Percentiles rank a stretch among this genome's conserved stretches.
These are phyloP conservation scores for Rhodofomes roseus DNA, from an alignment of 1,284 basidiomycete species.

Conservation along the genomic window DNA sequence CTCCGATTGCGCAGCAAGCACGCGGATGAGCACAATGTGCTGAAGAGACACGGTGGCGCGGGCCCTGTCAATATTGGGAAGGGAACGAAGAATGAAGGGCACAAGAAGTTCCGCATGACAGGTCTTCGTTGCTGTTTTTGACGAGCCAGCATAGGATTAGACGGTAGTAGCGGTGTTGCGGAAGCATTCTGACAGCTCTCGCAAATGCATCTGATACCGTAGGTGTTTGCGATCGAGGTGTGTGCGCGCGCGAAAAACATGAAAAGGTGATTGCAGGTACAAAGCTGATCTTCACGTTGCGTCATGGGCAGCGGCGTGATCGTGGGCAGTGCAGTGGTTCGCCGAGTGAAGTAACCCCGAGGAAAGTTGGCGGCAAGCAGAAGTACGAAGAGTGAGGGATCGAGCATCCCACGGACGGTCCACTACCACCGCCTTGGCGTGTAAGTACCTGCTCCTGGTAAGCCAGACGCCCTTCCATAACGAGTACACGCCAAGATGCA, in stretches of 20 bases:
- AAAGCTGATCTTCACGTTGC: no score
- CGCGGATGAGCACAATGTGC: neutral
- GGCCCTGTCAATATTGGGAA: slow-evolving; percentile 2
- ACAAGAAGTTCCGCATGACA: neutral
- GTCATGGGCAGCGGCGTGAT: neutral
- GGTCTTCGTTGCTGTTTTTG: neutral
- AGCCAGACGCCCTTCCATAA: neutral
- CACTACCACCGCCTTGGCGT: neutral
- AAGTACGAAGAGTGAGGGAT: neutral
- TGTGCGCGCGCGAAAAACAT: no score
- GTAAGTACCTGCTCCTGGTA: neutral
- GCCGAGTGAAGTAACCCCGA: neutral
- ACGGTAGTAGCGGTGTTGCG: neutral
- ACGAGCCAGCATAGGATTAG: neutral
- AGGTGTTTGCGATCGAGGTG: no score
- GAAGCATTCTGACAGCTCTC: neutral
- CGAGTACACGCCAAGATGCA: no score
- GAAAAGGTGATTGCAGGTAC: no score
- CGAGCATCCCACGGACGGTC: neutral
- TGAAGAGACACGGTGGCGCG: neutral
- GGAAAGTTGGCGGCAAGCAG: neutral
- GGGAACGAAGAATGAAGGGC: neutral
- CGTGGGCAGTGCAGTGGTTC: neutral
- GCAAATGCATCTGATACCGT: no score
- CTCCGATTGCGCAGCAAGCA: neutral